Evolutionary conservation across 768 basidiomycete genomes (phyloP).

Genomic region (Amanita subjunquillea): DNA sequence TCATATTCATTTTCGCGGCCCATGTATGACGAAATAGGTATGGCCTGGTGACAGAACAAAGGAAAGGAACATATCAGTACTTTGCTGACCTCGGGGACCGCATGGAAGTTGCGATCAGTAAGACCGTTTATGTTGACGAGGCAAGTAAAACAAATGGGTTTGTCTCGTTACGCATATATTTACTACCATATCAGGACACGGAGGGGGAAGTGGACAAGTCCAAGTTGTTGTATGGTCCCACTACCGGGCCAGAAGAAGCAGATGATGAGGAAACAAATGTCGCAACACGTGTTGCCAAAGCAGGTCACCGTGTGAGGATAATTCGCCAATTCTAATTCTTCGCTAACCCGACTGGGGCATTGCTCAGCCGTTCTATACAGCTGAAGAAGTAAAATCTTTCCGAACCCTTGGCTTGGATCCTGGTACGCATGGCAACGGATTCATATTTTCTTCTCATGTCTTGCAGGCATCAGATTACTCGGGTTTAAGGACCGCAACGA

Average conservation of each 20-base stretch:
- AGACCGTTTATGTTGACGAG: slow-evolving; percentile 71
- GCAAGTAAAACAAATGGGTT: slow-evolving; percentile 23
- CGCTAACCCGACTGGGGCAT: background rate
- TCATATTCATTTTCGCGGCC: background rate
- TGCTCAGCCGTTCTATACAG: slow-evolving; percentile 67
- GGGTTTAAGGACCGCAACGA: slow-evolving; percentile 76
- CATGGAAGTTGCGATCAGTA: slow-evolving; percentile 65
- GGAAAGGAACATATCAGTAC: slow-evolving; percentile 72
- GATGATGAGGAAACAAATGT: slow-evolving; percentile 26
- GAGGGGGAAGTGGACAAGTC: slow-evolving; percentile 36
- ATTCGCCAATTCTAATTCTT: background rate
- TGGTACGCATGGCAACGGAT: slow-evolving; percentile 30
- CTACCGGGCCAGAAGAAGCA: slow-evolving; percentile 22
- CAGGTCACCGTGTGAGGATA: slow-evolving; percentile 39
- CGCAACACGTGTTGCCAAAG: slow-evolving; percentile 31
- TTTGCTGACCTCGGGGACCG: slow-evolving; percentile 71
- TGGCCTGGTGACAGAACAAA: slow-evolving; percentile 81
- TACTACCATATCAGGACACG: slow-evolving; percentile 20
- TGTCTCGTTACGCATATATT: background rate
- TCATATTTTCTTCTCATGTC: background rate
- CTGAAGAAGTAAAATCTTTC: slow-evolving; percentile 76
- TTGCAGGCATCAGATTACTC: slow-evolving; percentile 74
- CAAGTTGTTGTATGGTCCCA: slow-evolving; percentile 34
- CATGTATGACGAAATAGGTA: slow-evolving; percentile 42
- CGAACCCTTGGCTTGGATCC: slow-evolving; percentile 74